Evolutionary conservation across 139 green algal species (phyloP), one percentile per base, ranked within the genome.

Genomic region (Parachlorella kessleri): DNA sequence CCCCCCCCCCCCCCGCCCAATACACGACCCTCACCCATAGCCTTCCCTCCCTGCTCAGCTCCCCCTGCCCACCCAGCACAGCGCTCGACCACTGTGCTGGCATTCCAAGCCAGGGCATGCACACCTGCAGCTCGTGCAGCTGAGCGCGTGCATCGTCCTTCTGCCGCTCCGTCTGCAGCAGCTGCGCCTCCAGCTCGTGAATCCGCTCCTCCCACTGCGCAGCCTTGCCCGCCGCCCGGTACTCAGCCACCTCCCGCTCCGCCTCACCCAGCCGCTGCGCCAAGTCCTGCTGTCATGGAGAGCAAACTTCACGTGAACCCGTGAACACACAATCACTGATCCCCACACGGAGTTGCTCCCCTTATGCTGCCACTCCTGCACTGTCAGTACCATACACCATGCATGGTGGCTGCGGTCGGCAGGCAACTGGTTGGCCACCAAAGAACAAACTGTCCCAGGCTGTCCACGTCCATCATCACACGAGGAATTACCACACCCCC

Each of bases 61-160:
- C n/a, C n/a, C n/a, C n/a, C n/a, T n/a, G n/a, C n/a, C n/a, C n/a
- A n/a, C n/a, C n/a, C n/a, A n/a, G n/a, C n/a, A n/a, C n/a, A n/a
- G n/a, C n/a, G n/a, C n/a, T n/a, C n/a, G n/a, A n/a, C n/a, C n/a
- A n/a, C n/a, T n/a, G n/a, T n/a, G n/a, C n/a, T n/a, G n/a, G n/a
- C n/a, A n/a, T n/a, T n/a, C n/a, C n/a, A 59, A 14, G 48, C 21
- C 48, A 14, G 23, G 39, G n/a, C 54, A 86, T 72, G 32, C 38
- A 73, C 24, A 76, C 78, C 73, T 87, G 74, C 76, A 87, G 64
- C 37, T 84, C 79, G 35, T 88, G 77, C 55, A 84, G 55, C 81
- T 84, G 72, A 7, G 82, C 53, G 4, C 33, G 67, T 9, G 38
- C 35, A 35, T 42, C 39, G 33, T 77, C 41, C 30, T 68, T 41